Percentiles rank a stretch among this genome's conserved stretches.
Conservation (phyloP, 805 yeast genomes). For the Metschnikowia kunwiensis region DNA sequence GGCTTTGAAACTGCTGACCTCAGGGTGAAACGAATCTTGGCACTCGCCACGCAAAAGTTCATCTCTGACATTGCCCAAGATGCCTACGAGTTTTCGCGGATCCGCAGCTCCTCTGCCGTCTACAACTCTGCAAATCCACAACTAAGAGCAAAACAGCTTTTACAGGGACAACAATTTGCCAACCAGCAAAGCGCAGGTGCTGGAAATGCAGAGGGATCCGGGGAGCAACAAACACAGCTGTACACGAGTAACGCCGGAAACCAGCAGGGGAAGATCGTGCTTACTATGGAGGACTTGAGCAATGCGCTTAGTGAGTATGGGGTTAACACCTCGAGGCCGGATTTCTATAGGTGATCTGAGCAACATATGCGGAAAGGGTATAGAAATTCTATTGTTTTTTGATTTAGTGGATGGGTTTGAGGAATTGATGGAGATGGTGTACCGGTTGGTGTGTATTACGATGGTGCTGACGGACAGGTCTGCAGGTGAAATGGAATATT, state of each 20-base stretch:
- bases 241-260: conserved; percentile 44
- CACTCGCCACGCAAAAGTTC: conserved; percentile 94
- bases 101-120: conserved; percentile 85
- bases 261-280: conserved; percentile 72
- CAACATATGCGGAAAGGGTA: too few relatives aligned
- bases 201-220: conserved; percentile 18
- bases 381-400: too few relatives aligned
- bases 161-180: conserved; percentile 60
- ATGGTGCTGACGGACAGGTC: too few relatives aligned
- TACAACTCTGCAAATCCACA: conserved; percentile 83
- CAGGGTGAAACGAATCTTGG: conserved; percentile 72
- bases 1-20: conserved; percentile 81
- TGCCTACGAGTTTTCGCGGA: conserved; percentile 92
- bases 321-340: conserved; percentile 85
- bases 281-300: conserved; percentile 90
- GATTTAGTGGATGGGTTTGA: too few relatives aligned
- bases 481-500: too few relatives aligned
- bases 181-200: conserved; percentile 35
- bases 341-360: conserved; percentile 81
- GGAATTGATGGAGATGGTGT: too few relatives aligned
- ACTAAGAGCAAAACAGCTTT: conserved; percentile 72
- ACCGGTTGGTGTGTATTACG: too few relatives aligned
- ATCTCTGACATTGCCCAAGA: conserved; percentile 92
- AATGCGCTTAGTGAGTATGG: conserved; percentile 93
- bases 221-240: conserved; percentile 35